Base-by-base conservation (phyloP, 768 basidiomycete genomes). In the Heimioporus sp. region DNA sequence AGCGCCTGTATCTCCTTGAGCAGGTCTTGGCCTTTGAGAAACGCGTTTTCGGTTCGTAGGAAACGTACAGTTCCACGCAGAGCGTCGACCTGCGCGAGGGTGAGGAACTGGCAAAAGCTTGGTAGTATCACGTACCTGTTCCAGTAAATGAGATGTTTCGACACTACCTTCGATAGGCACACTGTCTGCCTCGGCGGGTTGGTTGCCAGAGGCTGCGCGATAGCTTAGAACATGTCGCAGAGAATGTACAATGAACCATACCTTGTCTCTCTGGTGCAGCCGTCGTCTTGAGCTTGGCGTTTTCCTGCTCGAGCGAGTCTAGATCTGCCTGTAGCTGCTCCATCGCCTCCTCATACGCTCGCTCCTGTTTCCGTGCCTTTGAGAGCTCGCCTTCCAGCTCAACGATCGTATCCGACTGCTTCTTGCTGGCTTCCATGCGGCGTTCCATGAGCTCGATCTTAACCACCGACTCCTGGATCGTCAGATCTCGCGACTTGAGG, bases 401-500 rank as follows among this genome's bases (percentile, higher is more conserved):
- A 13, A 75, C 68, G 46, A 98, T 88, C 8, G 80, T 73, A 50
- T 98, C 96, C 5, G 87, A 85, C 71, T 96, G 92, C 67, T 88
- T 92, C 79, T 92, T 95, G 54, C 85, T 86, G 2, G 85, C 80
- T 65, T 98, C 95, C 78, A 94, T 85, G 31, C 93, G 82, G 42
- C 94, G 84, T 65, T 97, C 94, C 83, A 98, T 90, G 13, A 95
- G 78, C 66, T 98, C 92, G 51, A 98, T 92, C 76, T 95, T 98
- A 49, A 98, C 94, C 3, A 76, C 74, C 5, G 85, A 77, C 64
- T 98, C 97, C 67, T 98, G 93, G 34, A 92, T 85, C 21, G 71
- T 79, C 75, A 97, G 93, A 55, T 98, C 97, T 72, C 91, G 85
- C n/a, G 82, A 72, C 66, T 89, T 90, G 64, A 98, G 77, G 45